phyloP scores from a whole-genome alignment of 2,329 filamentous ascomycete species.

The Alternaria arborescens region DNA sequence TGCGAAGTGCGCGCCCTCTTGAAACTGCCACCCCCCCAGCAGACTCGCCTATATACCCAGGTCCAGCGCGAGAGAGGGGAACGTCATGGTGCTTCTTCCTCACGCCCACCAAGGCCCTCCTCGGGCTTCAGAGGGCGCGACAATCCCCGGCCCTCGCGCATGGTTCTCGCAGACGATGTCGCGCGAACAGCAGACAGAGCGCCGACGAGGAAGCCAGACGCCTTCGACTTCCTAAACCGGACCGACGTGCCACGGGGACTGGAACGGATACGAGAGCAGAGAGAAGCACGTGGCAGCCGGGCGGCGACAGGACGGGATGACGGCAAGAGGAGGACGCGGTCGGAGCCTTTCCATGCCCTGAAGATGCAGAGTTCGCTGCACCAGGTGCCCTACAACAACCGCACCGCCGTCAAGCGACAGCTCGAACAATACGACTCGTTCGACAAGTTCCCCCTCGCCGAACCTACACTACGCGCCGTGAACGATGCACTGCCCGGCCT shows the following conservation, averaged over 20 bases:
- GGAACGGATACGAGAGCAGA: slow-evolving; percentile 25
- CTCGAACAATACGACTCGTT: slow-evolving; percentile 77
- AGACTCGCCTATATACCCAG: slow-evolving; percentile 49
- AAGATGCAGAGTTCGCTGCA: slow-evolving; percentile 90
- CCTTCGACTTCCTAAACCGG: slow-evolving; percentile 46
- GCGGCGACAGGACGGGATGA: slow-evolving; percentile 27
- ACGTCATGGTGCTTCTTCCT: slow-evolving; percentile 11
- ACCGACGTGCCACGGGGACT: slow-evolving; percentile 41
- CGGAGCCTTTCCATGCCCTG: slow-evolving; percentile 76
- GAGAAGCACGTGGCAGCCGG: slow-evolving; percentile 17
- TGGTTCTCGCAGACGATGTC: slow-evolving; percentile 58
- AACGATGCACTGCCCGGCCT: slow-evolving; percentile 79
- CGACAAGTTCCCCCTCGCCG: slow-evolving; percentile 79
- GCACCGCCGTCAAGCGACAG: slow-evolving; percentile 67
- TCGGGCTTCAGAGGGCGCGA: slow-evolving; percentile 17
- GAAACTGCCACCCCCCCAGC: slow-evolving; percentile 21
- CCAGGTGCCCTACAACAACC: slow-evolving; percentile 77
- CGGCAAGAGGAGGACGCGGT: slow-evolving; percentile 44
- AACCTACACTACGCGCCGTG: slow-evolving; percentile 75
- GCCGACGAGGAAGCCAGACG: slow-evolving; percentile 38
- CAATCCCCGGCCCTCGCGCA: slow-evolving; percentile 53
- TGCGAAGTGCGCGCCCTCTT: slow-evolving; percentile 49
- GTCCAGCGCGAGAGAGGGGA: slow-evolving; percentile 26
- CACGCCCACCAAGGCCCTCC: slow-evolving; percentile 1
- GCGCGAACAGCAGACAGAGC: slow-evolving; percentile 32